phyloP scores from a whole-genome alignment of 2,329 filamentous ascomycete species.

The Verticillium dahliae region DNA sequence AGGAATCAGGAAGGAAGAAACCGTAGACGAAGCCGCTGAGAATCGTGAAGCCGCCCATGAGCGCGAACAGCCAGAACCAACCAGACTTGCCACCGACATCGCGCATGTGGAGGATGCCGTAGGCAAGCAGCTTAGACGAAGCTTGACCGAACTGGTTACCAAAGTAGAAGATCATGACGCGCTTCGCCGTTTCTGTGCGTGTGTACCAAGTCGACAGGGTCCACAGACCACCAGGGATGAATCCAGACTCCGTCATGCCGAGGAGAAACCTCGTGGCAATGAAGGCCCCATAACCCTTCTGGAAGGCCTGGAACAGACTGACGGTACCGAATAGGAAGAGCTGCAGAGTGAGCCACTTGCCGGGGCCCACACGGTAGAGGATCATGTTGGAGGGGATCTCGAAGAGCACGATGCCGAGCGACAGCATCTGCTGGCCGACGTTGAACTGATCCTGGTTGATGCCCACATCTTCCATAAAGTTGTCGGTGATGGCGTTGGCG shows the following conservation, averaged over 20 bases:
- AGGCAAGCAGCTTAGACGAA: slow-evolving; percentile 32
- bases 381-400: slow-evolving; percentile 42
- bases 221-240: slow-evolving; percentile 45
- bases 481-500: slow-evolving; percentile 26
- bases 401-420: slow-evolving; percentile 37
- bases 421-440: slow-evolving; percentile 42
- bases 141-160: slow-evolving; percentile 46
- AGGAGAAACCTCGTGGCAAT: slow-evolving; percentile 44
- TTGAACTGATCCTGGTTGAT: slow-evolving; percentile 46
- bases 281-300: slow-evolving; percentile 37
- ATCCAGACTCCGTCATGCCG: slow-evolving; percentile 46
- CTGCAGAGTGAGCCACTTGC: slow-evolving; percentile 47
- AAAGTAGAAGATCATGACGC: slow-evolving; percentile 49
- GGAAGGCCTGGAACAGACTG: slow-evolving; percentile 48
- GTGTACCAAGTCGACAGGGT: slow-evolving; percentile 51
- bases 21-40: slow-evolving; percentile 32
- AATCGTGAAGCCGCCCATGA: slow-evolving; percentile 48
- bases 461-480: slow-evolving; percentile 41
- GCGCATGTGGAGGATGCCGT: slow-evolving; percentile 41
- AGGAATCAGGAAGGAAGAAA: slow-evolving; percentile 36
- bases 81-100: slow-evolving; percentile 39
- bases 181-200: slow-evolving; percentile 41
- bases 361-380: slow-evolving; percentile 39
- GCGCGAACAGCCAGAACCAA: slow-evolving; percentile 51
- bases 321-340: slow-evolving; percentile 47